A percentile compares a stretch with the other conserved stretches of the same genome.
phyloP scores from a whole-genome alignment of 345 rosid genomes.

The Corymbia maculata region DNA sequence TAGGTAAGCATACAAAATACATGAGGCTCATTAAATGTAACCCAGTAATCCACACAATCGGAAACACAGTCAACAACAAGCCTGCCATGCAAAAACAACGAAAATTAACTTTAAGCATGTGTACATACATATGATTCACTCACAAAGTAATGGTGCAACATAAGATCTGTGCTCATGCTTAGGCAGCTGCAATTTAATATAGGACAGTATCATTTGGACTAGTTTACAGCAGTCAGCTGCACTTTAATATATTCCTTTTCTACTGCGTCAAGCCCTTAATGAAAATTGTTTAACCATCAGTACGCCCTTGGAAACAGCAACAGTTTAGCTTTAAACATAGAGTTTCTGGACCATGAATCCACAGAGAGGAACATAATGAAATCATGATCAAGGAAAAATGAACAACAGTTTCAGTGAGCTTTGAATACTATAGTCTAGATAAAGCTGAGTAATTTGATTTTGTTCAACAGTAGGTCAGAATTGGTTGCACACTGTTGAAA shows the following conservation, averaged over 20 bases:
- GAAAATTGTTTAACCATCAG: neutral
- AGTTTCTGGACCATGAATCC: neutral
- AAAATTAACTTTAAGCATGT: neutral
- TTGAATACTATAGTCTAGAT: neutral
- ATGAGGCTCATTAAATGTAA: constrained; percentile 92
- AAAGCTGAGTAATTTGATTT: neutral
- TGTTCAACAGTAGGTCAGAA: neutral
- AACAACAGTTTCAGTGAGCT: neutral
- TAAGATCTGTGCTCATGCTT: neutral
- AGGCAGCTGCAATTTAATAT: neutral
- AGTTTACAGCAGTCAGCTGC: neutral
- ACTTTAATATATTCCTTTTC: neutral
- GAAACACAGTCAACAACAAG: constrained; percentile 72
- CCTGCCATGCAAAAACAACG: constrained; percentile 33
- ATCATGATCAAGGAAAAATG: neutral
- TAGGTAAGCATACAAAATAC: constrained; percentile 89
- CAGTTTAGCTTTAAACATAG: neutral
- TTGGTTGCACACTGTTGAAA: neutral
- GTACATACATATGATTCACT: neutral
- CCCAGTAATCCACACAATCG: constrained; percentile 82
- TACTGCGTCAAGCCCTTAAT: neutral
- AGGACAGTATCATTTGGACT: neutral
- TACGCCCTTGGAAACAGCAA: neutral
- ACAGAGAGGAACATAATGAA: neutral
- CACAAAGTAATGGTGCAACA: neutral